Conservation (phyloP, 2,329 filamentous ascomycete species). For the Lachnellula occidentalis region DNA sequence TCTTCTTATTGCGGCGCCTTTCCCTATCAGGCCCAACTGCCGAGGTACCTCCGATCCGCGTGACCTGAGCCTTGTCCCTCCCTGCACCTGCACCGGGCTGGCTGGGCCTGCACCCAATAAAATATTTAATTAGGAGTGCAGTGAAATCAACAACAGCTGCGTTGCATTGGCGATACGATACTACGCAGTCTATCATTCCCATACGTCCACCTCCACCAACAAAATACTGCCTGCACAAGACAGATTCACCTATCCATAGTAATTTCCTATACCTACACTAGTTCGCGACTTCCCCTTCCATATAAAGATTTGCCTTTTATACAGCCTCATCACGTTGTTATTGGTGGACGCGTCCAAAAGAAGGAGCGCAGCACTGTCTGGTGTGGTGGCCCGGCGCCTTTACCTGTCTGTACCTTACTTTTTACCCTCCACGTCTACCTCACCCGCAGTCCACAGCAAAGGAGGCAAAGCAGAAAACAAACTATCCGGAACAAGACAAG, state of each 20-base stretch:
- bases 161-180: no score
- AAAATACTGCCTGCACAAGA: not conserved
- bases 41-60: not conserved
- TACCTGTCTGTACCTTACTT: not conserved
- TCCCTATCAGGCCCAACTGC: not conserved
- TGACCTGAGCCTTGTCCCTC: not conserved
- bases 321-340: no score
- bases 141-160: no score
- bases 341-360: not conserved
- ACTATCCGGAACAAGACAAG: constrained; percentile 1
- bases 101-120: no score
- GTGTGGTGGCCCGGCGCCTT: no score
- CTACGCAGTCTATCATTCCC: not conserved
- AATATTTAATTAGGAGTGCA: no score
- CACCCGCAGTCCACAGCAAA: not conserved
- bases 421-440: no score
- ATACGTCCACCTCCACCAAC: not conserved
- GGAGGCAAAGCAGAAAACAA: not conserved
- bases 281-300: not conserved
- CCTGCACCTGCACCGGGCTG: no score
- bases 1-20: not conserved
- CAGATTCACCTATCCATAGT: no score
- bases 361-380: not conserved
- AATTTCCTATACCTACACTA: not conserved
- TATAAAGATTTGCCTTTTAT: no score